Percentiles rank a stretch among this genome's conserved stretches.
Evolutionary conservation across 148 eudicot species (phyloP).

Genomic region (Silene conica): DNA sequence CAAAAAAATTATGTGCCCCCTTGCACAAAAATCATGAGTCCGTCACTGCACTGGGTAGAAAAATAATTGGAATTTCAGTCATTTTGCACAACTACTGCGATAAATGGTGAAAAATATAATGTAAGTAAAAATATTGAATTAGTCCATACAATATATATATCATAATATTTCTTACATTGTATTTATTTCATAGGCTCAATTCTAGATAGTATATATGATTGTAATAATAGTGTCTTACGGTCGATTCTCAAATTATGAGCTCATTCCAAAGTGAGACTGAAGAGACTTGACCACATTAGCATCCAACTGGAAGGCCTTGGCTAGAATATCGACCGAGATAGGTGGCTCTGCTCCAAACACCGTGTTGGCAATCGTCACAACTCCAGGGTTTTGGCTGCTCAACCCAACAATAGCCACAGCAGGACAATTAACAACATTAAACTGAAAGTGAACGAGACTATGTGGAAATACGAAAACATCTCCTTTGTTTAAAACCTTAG

Average conservation of each 20-base stretch:
- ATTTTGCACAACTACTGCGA: too few species aligned
- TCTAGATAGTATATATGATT: too few species aligned
- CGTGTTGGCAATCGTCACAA: background rate
- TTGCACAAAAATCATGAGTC: too few species aligned
- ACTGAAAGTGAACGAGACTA: background rate
- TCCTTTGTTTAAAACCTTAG: background rate
- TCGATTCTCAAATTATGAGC: background rate
- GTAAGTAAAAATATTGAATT: too few species aligned
- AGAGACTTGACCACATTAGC: background rate
- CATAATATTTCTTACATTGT: too few species aligned
- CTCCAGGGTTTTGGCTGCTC: conserved; percentile 16
- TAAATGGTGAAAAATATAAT: too few species aligned
- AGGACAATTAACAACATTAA: conserved; percentile 1
- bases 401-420: conserved; percentile 10
- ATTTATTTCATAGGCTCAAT: too few species aligned
- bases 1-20: too few species aligned
- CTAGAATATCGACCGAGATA: background rate
- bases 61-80: too few species aligned
- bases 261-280: background rate
- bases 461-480: conserved; percentile 6
- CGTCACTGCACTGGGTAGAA: too few species aligned
- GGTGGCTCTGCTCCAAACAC: background rate
- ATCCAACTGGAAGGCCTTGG: background rate
- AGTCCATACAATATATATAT: too few species aligned
- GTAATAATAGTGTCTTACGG: too few species aligned